Evolutionary conservation across 225 moss, liverwort and hornwort species (phyloP).

Genomic region (Sphagnum contortum): DNA sequence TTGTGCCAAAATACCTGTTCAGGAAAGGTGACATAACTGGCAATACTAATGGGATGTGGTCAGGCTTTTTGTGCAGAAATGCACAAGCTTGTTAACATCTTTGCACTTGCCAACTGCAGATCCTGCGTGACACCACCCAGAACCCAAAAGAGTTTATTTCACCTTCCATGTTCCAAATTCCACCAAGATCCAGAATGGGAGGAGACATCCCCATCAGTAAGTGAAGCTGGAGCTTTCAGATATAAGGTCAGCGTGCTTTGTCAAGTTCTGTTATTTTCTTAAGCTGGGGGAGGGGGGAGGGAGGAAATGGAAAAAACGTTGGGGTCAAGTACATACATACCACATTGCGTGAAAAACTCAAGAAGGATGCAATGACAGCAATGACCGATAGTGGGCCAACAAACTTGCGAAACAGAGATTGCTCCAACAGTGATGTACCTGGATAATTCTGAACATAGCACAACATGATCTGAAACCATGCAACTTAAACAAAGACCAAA

Average conservation of each 20-base stretch:
- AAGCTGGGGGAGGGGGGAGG: no score
- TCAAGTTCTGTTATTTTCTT: no score
- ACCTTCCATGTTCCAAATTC: neutral
- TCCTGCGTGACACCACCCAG: slow-evolving; percentile 24
- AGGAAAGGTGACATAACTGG: slow-evolving; percentile 68
- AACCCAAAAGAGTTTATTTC: neutral
- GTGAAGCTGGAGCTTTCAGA: no score
- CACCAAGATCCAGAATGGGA: no score
- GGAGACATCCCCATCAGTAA: no score
- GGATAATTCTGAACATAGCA: slow-evolving; percentile 52
- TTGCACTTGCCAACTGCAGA: slow-evolving; percentile 81
- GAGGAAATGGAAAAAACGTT: no score
- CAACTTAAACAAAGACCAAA: slow-evolving; percentile 6
- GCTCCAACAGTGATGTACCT: slow-evolving; percentile 67
- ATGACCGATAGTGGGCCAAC: slow-evolving; percentile 77
- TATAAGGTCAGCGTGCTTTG: no score
- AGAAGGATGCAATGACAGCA: slow-evolving; percentile 70
- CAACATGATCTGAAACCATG: slow-evolving; percentile 1
- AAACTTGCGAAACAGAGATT: slow-evolving; percentile 70
- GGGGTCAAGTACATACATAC: slow-evolving; percentile 14
- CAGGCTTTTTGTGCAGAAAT: slow-evolving; percentile 84
- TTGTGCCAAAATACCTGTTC: slow-evolving; percentile 41
- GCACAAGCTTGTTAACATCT: slow-evolving; percentile 74
- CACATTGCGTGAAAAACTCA: slow-evolving; percentile 71
- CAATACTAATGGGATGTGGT: slow-evolving; percentile 78